A percentile compares a stretch with the other conserved stretches of the same genome.
These are phyloP conservation scores for Epichloe scottii DNA, from an alignment of 2,329 filamentous ascomycete genomes.

Conservation along the genomic window DNA sequence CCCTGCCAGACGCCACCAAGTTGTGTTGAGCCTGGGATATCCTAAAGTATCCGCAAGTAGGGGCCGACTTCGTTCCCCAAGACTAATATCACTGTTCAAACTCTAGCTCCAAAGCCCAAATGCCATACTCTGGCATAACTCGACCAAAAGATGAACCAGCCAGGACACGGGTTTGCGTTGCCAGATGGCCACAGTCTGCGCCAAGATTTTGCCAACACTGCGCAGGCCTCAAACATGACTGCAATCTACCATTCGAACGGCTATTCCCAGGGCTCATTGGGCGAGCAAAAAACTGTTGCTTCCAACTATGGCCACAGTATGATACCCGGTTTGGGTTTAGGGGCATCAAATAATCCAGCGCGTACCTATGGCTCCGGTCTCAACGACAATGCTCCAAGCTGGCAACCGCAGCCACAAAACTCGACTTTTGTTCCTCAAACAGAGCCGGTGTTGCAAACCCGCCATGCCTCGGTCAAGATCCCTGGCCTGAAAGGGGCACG, in stretches of 20 bases:
- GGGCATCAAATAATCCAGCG: slow-evolving; percentile 11
- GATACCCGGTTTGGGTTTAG: slow-evolving; percentile 24
- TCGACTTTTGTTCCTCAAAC: background rate
- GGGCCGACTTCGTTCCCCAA: too few species aligned
- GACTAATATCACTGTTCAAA: background rate
- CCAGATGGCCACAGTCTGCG: slow-evolving; percentile 13
- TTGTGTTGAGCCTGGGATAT: background rate
- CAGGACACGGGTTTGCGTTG: slow-evolving; percentile 15
- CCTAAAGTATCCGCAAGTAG: too few species aligned
- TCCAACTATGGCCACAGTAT: slow-evolving; percentile 11
- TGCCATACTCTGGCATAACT: background rate
- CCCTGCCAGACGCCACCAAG: background rate
- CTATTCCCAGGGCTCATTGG: background rate
- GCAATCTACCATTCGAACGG: slow-evolving; percentile 5
- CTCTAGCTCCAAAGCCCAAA: background rate
- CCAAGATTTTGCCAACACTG: slow-evolving; percentile 10
- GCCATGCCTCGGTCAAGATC: background rate
- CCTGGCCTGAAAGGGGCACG: slow-evolving; percentile 1
- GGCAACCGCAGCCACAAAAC: background rate
- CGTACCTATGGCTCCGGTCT: slow-evolving; percentile 10
- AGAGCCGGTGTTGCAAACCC: background rate
- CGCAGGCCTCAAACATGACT: slow-evolving; percentile 8
- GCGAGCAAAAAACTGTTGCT: slow-evolving; percentile 13
- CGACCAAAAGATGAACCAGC: slow-evolving; percentile 17
- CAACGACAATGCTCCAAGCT: slow-evolving; percentile 1